Evolutionary conservation across 352 stramenopile genomes (phyloP).

Genomic region (Aphanomyces astaci): DNA sequence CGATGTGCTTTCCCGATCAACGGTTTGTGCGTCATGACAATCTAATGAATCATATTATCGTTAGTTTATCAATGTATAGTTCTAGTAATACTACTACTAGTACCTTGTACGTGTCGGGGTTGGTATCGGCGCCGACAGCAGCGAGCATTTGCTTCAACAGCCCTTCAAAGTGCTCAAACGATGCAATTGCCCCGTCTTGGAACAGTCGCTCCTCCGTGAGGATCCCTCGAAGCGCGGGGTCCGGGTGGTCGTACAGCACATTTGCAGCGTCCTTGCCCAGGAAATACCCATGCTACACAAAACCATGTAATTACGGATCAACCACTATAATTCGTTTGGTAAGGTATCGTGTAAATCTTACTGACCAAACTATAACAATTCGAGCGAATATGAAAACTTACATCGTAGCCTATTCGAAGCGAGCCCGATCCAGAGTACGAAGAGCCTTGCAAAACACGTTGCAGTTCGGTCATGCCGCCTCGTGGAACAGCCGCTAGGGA

Average conservation of each 20-base stretch:
- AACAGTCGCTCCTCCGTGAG: background rate
- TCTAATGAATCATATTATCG: no score
- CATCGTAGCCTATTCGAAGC: background rate
- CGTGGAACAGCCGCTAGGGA: background rate
- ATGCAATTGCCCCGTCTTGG: background rate
- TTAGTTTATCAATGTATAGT: no score
- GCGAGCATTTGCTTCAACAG: background rate
- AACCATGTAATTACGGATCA: background rate
- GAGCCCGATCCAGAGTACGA: slow-evolving; percentile 1
- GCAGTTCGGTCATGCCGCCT: background rate
- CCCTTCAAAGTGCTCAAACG: background rate
- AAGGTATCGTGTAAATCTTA: no score
- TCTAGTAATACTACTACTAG: no score
- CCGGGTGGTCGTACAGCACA: slow-evolving; percentile 1
- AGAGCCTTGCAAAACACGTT: slow-evolving; percentile 4
- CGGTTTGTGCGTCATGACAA: slow-evolving; percentile 10
- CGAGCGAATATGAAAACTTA: background rate
- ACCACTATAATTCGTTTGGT: no score
- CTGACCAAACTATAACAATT: no score
- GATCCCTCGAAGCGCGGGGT: background rate
- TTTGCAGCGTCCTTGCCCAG: background rate
- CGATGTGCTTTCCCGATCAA: background rate
- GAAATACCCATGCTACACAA: slow-evolving; percentile 8
- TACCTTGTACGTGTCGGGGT: background rate
- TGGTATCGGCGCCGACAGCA: background rate